Conservation (phyloP, 768 basidiomycete species). For the Pulveroboletus sp. region DNA sequence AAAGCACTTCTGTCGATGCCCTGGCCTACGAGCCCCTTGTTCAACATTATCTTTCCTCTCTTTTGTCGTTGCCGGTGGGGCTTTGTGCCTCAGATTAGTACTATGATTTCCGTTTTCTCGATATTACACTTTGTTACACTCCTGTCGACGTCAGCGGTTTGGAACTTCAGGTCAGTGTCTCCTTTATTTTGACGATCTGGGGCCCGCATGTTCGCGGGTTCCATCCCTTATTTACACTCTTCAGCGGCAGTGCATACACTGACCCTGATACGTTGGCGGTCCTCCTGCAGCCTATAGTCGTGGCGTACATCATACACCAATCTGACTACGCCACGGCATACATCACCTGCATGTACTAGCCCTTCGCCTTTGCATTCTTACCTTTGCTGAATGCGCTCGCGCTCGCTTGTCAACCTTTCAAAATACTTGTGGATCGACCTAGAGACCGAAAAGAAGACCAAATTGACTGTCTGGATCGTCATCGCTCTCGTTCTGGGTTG, state of each 20-base stretch:
- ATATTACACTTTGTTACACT: conserved; percentile 62
- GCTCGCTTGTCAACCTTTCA: no score
- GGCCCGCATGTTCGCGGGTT: conserved; percentile 16
- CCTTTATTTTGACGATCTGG: background rate
- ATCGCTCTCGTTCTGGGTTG: conserved; percentile 40
- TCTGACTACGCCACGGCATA: conserved; percentile 7
- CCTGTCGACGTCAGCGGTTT: conserved; percentile 51
- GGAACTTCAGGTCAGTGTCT: conserved; percentile 41
- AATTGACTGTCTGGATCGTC: conserved; percentile 41
- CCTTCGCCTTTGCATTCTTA: background rate
- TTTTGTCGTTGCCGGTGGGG: no score
- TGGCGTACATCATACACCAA: conserved; percentile 35
- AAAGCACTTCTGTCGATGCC: no score
- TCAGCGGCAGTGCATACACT: conserved; percentile 55
- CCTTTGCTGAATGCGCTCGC: conserved; percentile 5
- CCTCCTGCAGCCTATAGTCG: conserved; percentile 43
- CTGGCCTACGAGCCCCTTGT: no score
- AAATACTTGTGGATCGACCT: no score
- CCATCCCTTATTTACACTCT: conserved; percentile 30
- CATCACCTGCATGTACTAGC: conserved; percentile 6
- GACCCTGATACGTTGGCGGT: conserved; percentile 46
- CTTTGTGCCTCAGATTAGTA: no score
- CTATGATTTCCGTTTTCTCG: no score
- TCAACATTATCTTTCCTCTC: no score
- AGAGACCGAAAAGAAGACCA: no score